Base-by-base conservation (phyloP, 2,329 filamentous ascomycete genomes). In the Cytospora schulzeri region DNA sequence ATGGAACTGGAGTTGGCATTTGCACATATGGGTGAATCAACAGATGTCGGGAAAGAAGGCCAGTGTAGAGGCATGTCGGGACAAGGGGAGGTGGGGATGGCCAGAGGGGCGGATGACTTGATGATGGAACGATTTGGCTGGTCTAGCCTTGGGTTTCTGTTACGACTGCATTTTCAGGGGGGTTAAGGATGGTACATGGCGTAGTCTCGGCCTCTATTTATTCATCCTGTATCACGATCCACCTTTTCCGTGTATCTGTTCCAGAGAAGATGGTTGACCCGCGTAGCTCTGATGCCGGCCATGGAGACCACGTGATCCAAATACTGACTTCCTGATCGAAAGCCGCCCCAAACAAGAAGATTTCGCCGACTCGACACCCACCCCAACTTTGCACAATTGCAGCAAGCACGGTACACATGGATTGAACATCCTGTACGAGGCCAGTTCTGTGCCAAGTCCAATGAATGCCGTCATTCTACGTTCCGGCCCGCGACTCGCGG, bases 401-500 rank as follows among this genome's bases (percentile, higher is more conserved):
- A 63, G 35, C 28, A 24, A n/a, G 28, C n/a, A 17, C 28, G 3
- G 17, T 41, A 19, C 41, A 57, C 24, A 41, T 60, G 64, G 64
- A 63, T 54, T 56, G 22, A 66, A 59, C 52, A 55, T 38, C 56
- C 38, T 45, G 19, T 59, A 19, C 56, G 45, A 55, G 65, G 59
- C 62, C 28, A 55, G 41, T 19, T 52, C 51, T 57, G 51, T 51
- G 35, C 28, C 35, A 59, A 41, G 45, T 55, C 53, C 64, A 64
- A 74, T 76, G 75, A 75, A 77, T 74, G 73, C 71, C 70, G 68
- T 72, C 69, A 68, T 70, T 76, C 41, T 81, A 83, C 64, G 68
- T 84, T 52, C 82, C 84, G 35, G 79, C 80, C 66, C 79, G 78
- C 64, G 79, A 78, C 66, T 80, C 81, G 70, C 81, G 82, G 67